phyloP scores from a whole-genome alignment of 306 rosid genomes.

The Fragaria ananassa region DNA sequence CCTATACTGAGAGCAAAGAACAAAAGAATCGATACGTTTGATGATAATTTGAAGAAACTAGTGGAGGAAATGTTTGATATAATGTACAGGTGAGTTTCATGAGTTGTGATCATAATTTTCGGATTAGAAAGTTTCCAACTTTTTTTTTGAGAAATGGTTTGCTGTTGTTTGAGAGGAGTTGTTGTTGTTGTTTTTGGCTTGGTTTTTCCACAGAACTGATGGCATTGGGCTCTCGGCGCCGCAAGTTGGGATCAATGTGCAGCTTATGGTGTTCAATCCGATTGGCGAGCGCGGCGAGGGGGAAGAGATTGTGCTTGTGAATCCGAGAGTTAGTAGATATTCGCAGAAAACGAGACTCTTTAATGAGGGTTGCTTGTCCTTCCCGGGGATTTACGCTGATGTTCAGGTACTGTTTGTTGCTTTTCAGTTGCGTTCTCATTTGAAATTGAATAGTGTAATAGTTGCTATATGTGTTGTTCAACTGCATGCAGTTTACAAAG shows the following conservation, averaged over 20 bases:
- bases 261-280: constrained; percentile 90
- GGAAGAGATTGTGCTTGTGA: constrained; percentile 90
- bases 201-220: constrained; percentile 70
- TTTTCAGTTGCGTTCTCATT: neutral
- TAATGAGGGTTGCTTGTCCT: constrained; percentile 84
- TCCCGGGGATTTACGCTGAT: constrained; percentile 69
- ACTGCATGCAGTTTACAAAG: neutral
- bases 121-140: neutral
- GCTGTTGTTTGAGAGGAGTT: constrained; percentile 34
- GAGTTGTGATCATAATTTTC: neutral
- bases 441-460: neutral
- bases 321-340: constrained; percentile 72
- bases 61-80: constrained; percentile 83
- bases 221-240: constrained; percentile 98
- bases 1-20: constrained; percentile 68
- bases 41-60: constrained; percentile 66
- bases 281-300: constrained; percentile 85
- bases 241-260: constrained; percentile 87
- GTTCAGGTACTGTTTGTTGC: constrained; percentile 43
- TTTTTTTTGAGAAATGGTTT: constrained; percentile 32
- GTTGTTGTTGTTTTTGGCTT: constrained; percentile 33
- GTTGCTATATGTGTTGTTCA: neutral
- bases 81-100: constrained; percentile 71
- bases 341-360: constrained; percentile 62
- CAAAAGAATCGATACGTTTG: constrained; percentile 62